Evolutionary conservation across 805 yeast genomes (phyloP).

Genomic region (Clavispora fructus): DNA sequence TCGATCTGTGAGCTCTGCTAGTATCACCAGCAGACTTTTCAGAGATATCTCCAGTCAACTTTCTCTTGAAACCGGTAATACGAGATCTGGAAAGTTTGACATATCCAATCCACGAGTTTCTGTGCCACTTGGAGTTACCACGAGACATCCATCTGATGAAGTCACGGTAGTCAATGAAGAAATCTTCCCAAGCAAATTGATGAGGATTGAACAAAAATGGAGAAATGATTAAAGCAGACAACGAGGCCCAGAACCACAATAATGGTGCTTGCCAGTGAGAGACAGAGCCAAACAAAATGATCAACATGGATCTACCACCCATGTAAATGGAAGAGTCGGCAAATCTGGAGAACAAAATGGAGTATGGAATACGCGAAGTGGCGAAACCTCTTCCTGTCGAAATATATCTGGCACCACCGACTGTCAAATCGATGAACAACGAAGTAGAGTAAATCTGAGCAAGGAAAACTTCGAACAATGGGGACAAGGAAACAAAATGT

Average conservation of each 20-base stretch:
- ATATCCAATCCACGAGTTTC: conserved; percentile 86
- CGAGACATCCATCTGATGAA: conserved; percentile 59
- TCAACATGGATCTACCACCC: conserved; percentile 75
- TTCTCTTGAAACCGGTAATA: conserved; percentile 86
- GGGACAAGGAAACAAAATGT: conserved; percentile 68
- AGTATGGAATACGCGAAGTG: conserved; percentile 63
- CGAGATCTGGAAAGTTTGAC: conserved; percentile 77
- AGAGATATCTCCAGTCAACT: conserved; percentile 58
- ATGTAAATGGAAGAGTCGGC: conserved; percentile 66
- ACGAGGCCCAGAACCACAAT: conserved; percentile 69
- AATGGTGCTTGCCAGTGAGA: conserved; percentile 58
- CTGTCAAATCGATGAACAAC: conserved; percentile 57
- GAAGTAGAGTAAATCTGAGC: conserved; percentile 74
- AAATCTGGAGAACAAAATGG: conserved; percentile 62
- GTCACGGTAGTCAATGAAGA: conserved; percentile 61
- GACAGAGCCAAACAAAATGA: conserved; percentile 53
- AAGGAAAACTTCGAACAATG: conserved; percentile 74
- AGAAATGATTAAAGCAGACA: conserved; percentile 58
- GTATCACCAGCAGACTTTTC: conserved; percentile 67
- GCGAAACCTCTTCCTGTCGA: conserved; percentile 84
- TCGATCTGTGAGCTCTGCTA: conserved; percentile 72
- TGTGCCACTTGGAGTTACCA: conserved; percentile 85
- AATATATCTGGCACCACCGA: conserved; percentile 79
- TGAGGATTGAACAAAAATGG: conserved; percentile 77
- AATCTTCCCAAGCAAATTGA: conserved; percentile 65